phyloP scores from a whole-genome alignment of 345 rosid species.

The Salix caprea region DNA sequence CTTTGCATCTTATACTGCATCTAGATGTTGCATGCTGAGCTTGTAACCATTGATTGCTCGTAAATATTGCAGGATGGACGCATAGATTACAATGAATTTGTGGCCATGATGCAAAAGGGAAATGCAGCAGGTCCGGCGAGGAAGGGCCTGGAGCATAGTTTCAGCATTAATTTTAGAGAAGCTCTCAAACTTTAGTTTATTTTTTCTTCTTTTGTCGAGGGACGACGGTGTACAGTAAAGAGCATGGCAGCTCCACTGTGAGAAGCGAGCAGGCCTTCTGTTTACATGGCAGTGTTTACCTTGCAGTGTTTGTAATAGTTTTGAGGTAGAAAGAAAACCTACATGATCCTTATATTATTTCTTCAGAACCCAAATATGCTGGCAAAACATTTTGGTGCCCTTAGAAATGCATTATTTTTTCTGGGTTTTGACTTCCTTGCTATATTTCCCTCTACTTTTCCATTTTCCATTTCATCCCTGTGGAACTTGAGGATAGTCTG shows the following conservation, averaged over 20 bases:
- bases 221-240: constrained; percentile 4
- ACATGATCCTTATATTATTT: too few relatives aligned
- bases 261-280: constrained; percentile 3
- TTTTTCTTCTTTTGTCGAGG: not conserved
- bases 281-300: not conserved
- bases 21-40: not conserved
- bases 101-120: constrained; percentile 35
- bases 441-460: not conserved
- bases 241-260: not conserved
- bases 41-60: not conserved
- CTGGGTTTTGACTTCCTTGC: not conserved
- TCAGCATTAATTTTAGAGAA: constrained; percentile 47
- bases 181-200: constrained; percentile 26
- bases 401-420: not conserved
- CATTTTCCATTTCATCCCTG: not conserved
- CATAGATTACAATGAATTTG: constrained; percentile 36
- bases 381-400: not conserved
- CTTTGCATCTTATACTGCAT: not conserved
- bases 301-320: not conserved
- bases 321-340: not conserved
- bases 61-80: constrained; percentile 26
- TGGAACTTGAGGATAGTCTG: too few relatives aligned
- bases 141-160: constrained; percentile 33
- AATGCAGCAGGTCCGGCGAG: constrained; percentile 20
- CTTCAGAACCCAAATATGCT: not conserved